phyloP scores from a whole-genome alignment of 208 protist genomes.

The Naegleria fowleri region DNA sequence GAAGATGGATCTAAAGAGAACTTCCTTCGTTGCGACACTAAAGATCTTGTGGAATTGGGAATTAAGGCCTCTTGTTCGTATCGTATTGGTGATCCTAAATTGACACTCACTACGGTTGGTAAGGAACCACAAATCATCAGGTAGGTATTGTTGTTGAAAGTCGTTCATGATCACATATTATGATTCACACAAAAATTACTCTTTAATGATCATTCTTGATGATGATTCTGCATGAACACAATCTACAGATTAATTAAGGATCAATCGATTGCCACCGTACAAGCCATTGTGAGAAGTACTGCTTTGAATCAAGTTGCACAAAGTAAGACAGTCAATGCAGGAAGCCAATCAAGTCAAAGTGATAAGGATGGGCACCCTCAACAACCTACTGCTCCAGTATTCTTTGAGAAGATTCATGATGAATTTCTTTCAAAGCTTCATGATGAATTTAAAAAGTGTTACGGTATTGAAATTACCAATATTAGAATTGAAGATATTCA shows the following conservation, averaged over 20 bases:
- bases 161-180: no score
- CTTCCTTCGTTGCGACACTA: slow-evolving; percentile 30
- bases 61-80: slow-evolving; percentile 30
- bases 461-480: slow-evolving; percentile 34
- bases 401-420: slow-evolving; percentile 36
- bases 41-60: slow-evolving; percentile 33
- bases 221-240: no score
- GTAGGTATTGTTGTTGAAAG: neutral
- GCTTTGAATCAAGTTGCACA: slow-evolving; percentile 28
- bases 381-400: slow-evolving; percentile 19
- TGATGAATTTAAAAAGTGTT: slow-evolving; percentile 31
- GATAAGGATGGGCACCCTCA: neutral
- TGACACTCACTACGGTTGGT: neutral
- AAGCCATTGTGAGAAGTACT: slow-evolving; percentile 26
- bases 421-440: slow-evolving; percentile 32
- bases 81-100: slow-evolving; percentile 22
- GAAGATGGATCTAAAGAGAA: neutral
- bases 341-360: neutral
- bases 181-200: no score
- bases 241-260: slow-evolving; percentile 17
- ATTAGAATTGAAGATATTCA: slow-evolving; percentile 32
- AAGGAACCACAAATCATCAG: neutral
- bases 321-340: neutral
- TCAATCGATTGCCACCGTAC: slow-evolving; percentile 21
- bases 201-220: no score